Conservation (phyloP, 1,139 yeast species). For the Chernovozyma aurita region DNA sequence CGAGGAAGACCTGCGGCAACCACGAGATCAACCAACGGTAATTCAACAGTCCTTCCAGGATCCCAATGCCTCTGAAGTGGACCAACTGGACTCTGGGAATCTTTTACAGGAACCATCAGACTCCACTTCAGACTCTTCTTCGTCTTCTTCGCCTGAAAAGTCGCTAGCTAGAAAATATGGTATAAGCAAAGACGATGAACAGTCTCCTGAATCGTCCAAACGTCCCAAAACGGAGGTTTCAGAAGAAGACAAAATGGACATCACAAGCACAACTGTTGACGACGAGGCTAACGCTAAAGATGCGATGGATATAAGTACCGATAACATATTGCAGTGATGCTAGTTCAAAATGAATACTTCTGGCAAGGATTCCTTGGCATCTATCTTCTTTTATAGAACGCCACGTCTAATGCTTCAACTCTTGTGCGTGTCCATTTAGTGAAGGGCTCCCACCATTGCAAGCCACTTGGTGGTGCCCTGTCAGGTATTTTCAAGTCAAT, state of each 20-base stretch:
- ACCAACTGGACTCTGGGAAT: background rate
- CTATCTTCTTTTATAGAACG: no score
- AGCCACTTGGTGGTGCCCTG: no score
- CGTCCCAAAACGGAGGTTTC: conserved; percentile 4
- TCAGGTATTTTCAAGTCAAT: no score
- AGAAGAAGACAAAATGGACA: conserved; percentile 12
- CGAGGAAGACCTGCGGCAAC: no score
- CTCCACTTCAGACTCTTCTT: background rate
- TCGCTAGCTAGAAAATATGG: conserved; percentile 4
- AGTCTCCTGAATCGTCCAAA: conserved; percentile 1
- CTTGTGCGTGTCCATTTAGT: no score
- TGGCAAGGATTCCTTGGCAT: no score
- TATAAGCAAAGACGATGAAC: conserved; percentile 5
- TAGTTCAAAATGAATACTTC: no score
- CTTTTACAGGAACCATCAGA: background rate
- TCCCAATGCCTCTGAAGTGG: background rate
- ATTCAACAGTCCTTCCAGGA: background rate
- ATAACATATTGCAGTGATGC: conserved; percentile 4
- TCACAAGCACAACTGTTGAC: conserved; percentile 10
- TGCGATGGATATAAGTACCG: conserved; percentile 11
- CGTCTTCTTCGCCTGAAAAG: conserved; percentile 5
- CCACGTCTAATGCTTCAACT: no score
- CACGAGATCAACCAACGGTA: background rate
- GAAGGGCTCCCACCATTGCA: no score
- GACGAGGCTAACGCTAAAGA: conserved; percentile 7